Evolutionary conservation across 1,284 basidiomycete genomes (phyloP).

Genomic region (Termitomyces sp.): DNA sequence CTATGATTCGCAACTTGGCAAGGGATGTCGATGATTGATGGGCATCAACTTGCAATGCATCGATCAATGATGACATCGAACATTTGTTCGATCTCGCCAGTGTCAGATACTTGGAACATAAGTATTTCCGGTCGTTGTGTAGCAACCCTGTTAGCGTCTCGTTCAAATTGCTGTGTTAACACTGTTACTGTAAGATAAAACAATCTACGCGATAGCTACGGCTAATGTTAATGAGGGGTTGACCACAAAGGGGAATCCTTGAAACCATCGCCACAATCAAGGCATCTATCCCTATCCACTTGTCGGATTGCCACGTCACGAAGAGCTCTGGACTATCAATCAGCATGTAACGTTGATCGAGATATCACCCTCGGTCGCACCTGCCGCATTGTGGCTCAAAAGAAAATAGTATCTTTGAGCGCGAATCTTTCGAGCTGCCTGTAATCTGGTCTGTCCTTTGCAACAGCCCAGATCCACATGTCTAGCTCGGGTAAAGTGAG

Average conservation of each 20-base stretch:
- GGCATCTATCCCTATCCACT: background rate
- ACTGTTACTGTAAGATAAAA: background rate
- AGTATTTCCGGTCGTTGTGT: no score
- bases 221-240: background rate
- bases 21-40: background rate
- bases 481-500: slow-evolving; percentile 61
- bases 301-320: background rate
- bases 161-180: background rate
- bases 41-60: background rate
- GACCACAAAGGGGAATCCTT: background rate
- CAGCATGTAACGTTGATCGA: background rate
- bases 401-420: slow-evolving; percentile 59
- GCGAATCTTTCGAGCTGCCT: slow-evolving; percentile 58
- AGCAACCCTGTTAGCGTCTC: no score
- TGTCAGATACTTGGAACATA: no score
- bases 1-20: background rate
- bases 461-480: slow-evolving; percentile 73
- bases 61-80: slow-evolving; percentile 2
- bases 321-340: background rate
- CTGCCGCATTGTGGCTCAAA: slow-evolving; percentile 32
- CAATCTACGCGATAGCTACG: background rate
- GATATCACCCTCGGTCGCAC: background rate
- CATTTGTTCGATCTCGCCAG: no score
- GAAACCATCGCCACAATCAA: background rate
- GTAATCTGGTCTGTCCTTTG: slow-evolving; percentile 71